Percentiles rank a stretch among this genome's conserved stretches.
Conservation (phyloP, 164 flowering plant genomes). For the Berberis thunbergii region DNA sequence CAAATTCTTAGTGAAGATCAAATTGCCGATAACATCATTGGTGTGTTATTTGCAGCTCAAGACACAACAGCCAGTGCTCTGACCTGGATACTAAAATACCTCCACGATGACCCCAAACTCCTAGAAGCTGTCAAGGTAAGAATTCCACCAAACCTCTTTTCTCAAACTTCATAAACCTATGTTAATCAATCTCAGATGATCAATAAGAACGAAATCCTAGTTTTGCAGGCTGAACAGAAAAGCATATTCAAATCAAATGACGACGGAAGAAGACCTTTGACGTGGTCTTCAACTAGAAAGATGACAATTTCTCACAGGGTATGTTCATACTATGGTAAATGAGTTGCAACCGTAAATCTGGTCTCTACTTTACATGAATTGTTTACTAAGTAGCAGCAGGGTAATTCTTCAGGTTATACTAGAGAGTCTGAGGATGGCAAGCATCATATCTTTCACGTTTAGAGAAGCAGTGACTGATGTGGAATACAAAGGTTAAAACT, state of each 20-base stretch:
- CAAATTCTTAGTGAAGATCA: constrained; percentile 42
- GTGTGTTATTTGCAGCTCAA: constrained; percentile 86
- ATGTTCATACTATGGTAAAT: background rate
- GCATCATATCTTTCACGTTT: constrained; percentile 87
- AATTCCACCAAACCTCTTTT: background rate
- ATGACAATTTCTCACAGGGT: constrained; percentile 70
- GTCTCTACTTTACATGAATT: background rate
- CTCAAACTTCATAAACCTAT: background rate
- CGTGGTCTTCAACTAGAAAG: constrained; percentile 66
- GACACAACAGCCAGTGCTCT: constrained; percentile 91
- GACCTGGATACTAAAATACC: constrained; percentile 88
- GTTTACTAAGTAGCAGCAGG: background rate
- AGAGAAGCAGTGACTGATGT: constrained; percentile 87
- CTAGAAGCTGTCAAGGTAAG: constrained; percentile 69
- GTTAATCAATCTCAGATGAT: background rate
- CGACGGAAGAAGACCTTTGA: constrained; percentile 30
- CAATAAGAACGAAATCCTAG: background rate
- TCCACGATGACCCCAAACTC: constrained; percentile 66
- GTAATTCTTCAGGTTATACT: constrained; percentile 39
- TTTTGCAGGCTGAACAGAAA: constrained; percentile 61
- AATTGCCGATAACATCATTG: constrained; percentile 82
- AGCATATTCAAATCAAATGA: constrained; percentile 32
- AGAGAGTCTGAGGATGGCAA: constrained; percentile 84
- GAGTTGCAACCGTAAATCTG: background rate
- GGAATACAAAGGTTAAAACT: constrained; percentile 61